Conservation (phyloP, 2,329 filamentous ascomycete species). For the Exserohilum rostratum region DNA sequence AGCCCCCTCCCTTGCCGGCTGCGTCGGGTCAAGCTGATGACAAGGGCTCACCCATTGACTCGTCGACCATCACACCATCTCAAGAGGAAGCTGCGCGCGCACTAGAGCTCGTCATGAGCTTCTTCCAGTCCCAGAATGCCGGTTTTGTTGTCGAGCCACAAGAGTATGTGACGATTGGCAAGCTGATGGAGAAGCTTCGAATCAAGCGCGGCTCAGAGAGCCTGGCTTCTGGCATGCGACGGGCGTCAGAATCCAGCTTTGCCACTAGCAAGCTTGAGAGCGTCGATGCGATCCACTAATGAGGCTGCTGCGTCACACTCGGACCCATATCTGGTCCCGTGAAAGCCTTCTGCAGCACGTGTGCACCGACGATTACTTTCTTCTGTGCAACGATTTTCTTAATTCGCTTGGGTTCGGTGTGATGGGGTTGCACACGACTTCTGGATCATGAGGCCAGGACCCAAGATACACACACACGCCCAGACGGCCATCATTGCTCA, state of each 20-base stretch:
- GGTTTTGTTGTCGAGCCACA: slow-evolving; percentile 76
- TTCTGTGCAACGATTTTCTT: slow-evolving; percentile 12
- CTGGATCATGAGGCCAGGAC: slow-evolving; percentile 21
- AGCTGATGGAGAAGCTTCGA: slow-evolving; percentile 84
- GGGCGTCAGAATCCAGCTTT: slow-evolving; percentile 45
- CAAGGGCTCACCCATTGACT: slow-evolving; percentile 26
- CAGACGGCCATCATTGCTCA: slow-evolving; percentile 18
- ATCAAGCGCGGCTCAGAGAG: slow-evolving; percentile 61
- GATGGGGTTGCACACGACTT: slow-evolving; percentile 24
- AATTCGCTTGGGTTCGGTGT: slow-evolving; percentile 23
- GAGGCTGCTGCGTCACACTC: slow-evolving; percentile 7
- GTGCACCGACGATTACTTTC: slow-evolving; percentile 20
- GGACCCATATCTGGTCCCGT: slow-evolving; percentile 16
- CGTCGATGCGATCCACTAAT: slow-evolving; percentile 38
- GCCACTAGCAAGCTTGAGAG: slow-evolving; percentile 37
- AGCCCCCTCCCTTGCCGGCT: slow-evolving; percentile 54
- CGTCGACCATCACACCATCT: slow-evolving; percentile 66
- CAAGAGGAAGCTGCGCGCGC: slow-evolving; percentile 86
- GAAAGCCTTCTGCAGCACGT: slow-evolving; percentile 16
- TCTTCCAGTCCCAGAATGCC: slow-evolving; percentile 73
- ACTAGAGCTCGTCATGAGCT: slow-evolving; percentile 79
- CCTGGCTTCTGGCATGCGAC: slow-evolving; percentile 42
- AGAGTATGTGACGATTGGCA: slow-evolving; percentile 78
- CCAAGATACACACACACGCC: slow-evolving; percentile 9
- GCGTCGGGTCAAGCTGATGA: slow-evolving; percentile 39